Conservation (phyloP, 1,139 yeast genomes). For the Blastobotrys buckinghamii region DNA sequence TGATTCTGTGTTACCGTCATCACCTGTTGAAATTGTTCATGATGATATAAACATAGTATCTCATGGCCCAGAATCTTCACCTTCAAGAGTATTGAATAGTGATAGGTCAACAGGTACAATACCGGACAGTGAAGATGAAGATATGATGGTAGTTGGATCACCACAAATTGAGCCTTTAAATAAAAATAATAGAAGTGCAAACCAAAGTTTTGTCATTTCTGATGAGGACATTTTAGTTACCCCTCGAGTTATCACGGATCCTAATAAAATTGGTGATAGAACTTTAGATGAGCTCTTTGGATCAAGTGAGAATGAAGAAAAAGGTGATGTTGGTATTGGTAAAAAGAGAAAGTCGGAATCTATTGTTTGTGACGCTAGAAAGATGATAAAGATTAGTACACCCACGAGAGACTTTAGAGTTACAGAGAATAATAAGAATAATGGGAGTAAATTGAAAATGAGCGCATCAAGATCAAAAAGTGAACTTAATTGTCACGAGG, state of each 20-base stretch:
- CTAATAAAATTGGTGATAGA: background rate
- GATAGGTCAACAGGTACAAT: background rate
- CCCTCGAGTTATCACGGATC: background rate
- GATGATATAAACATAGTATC: background rate
- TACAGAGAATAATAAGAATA: no score
- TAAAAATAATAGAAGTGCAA: background rate
- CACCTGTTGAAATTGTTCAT: background rate
- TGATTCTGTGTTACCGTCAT: background rate
- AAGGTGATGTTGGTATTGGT: background rate
- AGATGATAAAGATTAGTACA: no score
- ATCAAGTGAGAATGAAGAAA: background rate
- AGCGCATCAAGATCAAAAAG: no score
- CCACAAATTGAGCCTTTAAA: background rate
- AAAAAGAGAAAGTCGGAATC: no score
- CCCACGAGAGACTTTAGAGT: background rate
- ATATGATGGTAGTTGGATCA: background rate
- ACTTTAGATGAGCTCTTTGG: background rate
- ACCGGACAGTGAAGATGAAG: background rate
- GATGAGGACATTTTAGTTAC: background rate
- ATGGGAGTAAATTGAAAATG: no score
- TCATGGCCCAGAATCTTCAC: background rate
- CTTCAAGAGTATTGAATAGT: background rate
- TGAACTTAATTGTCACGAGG: background rate
- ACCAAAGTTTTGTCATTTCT: no score
- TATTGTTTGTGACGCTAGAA: no score